Conservation (phyloP, 352 stramenopile species). For the Phytophthora sp. region DNA sequence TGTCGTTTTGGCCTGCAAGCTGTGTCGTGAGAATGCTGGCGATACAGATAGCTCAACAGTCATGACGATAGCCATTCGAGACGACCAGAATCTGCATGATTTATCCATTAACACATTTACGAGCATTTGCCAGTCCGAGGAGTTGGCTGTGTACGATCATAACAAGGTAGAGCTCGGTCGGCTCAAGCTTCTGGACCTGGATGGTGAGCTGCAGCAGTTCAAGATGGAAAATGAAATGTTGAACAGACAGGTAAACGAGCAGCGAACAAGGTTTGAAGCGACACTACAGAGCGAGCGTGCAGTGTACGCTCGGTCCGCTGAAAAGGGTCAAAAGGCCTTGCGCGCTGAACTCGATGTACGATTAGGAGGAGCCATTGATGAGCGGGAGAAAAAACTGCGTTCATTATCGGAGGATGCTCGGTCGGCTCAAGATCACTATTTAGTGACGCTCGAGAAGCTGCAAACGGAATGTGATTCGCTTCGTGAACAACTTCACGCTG, state of each 20-base stretch:
- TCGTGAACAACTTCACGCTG: conserved; percentile 31
- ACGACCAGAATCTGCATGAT: conserved; percentile 29
- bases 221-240: conserved; percentile 80
- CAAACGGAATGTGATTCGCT: conserved; percentile 50
- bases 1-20: conserved; percentile 48
- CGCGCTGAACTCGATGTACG: conserved; percentile 37
- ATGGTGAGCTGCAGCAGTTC: conserved; percentile 68
- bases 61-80: conserved; percentile 23
- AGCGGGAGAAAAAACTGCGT: conserved; percentile 39
- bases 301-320: conserved; percentile 13
- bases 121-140: conserved; percentile 56
- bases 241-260: conserved; percentile 51
- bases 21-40: conserved; percentile 9
- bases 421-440: conserved; percentile 60
- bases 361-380: conserved; percentile 25
- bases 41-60: conserved; percentile 12
- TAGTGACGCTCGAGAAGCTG: conserved; percentile 52
- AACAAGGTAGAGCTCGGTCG: conserved; percentile 56
- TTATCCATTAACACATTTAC: conserved; percentile 23
- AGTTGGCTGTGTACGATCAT: conserved; percentile 64
- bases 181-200: conserved; percentile 63
- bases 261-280: conserved; percentile 48
- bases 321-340: conserved; percentile 37
- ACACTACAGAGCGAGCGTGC: conserved; percentile 36
- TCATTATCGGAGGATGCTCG: conserved; percentile 47